Percentiles rank a stretch among this genome's conserved stretches.
Evolutionary conservation across 306 rosid species (phyloP).

Genomic region (Vachellia pachyceras): DNA sequence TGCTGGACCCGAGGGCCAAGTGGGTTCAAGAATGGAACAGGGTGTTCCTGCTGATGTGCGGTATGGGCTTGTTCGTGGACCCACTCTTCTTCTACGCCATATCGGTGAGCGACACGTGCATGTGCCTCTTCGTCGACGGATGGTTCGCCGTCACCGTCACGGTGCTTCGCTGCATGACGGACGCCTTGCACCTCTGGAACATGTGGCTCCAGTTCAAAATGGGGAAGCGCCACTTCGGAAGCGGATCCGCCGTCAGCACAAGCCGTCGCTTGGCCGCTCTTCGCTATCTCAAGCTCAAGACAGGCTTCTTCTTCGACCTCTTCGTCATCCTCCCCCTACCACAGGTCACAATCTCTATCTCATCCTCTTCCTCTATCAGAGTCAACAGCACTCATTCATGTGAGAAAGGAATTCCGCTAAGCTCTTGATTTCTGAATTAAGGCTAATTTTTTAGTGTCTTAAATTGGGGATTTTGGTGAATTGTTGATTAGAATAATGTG

Average conservation of each 20-base stretch:
- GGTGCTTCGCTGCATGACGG: slow-evolving; percentile 93
- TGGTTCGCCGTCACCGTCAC: slow-evolving; percentile 93
- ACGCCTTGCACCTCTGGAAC: slow-evolving; percentile 89
- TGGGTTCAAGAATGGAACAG: slow-evolving; percentile 93
- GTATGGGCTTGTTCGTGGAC: slow-evolving; percentile 80
- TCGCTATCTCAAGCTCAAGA: slow-evolving; percentile 57
- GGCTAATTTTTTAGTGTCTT: background rate
- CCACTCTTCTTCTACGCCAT: slow-evolving; percentile 88
- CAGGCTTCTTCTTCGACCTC: slow-evolving; percentile 74
- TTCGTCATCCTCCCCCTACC: slow-evolving; percentile 91
- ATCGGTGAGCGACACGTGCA: slow-evolving; percentile 73
- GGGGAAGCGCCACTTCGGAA: slow-evolving; percentile 49
- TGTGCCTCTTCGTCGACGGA: slow-evolving; percentile 87
- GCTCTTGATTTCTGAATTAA: background rate
- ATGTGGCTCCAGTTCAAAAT: slow-evolving; percentile 82
- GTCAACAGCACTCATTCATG: background rate
- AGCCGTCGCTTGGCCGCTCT: slow-evolving; percentile 52
- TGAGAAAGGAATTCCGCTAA: background rate
- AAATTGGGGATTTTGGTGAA: background rate
- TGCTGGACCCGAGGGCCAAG: slow-evolving; percentile 60
- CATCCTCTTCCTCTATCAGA: background rate
- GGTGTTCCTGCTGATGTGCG: slow-evolving; percentile 68
- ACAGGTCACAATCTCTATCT: slow-evolving; percentile 56
- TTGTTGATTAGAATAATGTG: no score
- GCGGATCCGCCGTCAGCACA: background rate